Evolutionary conservation across 192 early-diverging fungal genomes (phyloP).

Genomic region (Glomus cerebriforme): DNA sequence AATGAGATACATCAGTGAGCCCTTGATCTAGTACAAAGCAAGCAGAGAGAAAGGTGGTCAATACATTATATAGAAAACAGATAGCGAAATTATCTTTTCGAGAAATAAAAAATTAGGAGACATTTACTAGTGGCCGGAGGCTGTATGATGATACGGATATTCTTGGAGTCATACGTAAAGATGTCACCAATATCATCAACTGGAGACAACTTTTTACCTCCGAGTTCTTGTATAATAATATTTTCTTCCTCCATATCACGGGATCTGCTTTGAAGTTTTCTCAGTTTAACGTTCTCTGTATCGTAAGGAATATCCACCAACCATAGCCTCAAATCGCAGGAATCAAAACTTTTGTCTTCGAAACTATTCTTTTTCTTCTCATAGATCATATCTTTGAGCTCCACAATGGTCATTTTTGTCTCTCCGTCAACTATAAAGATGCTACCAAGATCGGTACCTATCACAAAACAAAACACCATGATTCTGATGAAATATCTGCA

Average conservation of each 20-base stretch:
- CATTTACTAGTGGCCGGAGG: slow-evolving; percentile 5
- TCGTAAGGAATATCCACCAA: slow-evolving; percentile 23
- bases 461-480: slow-evolving; percentile 29
- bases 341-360: slow-evolving; percentile 25
- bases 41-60: background rate
- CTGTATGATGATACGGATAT: slow-evolving; percentile 14
- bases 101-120: slow-evolving; percentile 19
- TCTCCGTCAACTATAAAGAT: slow-evolving; percentile 11
- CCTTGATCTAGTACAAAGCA: background rate
- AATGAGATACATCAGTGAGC: background rate
- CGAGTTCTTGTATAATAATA: slow-evolving; percentile 28
- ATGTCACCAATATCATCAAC: slow-evolving; percentile 24
- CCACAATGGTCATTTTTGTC: slow-evolving; percentile 1
- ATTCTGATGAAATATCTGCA: slow-evolving; percentile 20
- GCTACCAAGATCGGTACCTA: slow-evolving; percentile 3
- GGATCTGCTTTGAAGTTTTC: slow-evolving; percentile 24
- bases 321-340: background rate
- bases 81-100: background rate
- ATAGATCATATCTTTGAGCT: slow-evolving; percentile 24
- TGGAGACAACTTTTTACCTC: slow-evolving; percentile 24
- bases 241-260: background rate
- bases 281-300: slow-evolving; percentile 25
- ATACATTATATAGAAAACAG: slow-evolving; percentile 2
- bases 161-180: slow-evolving; percentile 27
- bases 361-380: slow-evolving; percentile 25